A percentile compares a stretch with the other conserved stretches of the same genome.
Conservation (phyloP, 1,139 yeast species). For the Yamadazyma spencermartinsiae region DNA sequence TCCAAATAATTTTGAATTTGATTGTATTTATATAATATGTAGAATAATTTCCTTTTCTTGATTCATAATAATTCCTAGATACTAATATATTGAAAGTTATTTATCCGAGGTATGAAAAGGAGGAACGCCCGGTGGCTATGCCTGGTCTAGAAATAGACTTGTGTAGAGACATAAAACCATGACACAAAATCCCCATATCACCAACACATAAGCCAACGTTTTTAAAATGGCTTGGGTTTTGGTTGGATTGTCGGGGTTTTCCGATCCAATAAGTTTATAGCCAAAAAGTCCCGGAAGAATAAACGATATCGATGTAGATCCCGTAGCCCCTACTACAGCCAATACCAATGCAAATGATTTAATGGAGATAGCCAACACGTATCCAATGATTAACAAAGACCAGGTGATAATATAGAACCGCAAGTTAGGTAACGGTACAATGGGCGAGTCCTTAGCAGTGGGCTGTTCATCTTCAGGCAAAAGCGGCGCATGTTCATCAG, state of each 20-base stretch:
- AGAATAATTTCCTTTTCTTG: not conserved
- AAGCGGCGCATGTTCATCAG: constrained; percentile 6
- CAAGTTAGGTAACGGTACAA: constrained; percentile 52
- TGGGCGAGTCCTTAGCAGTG: constrained; percentile 18
- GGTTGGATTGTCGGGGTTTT: constrained; percentile 24
- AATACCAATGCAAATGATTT: constrained; percentile 56
- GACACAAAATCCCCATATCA: constrained; percentile 43
- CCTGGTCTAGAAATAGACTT: constrained; percentile 26
- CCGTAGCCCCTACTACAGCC: constrained; percentile 62
- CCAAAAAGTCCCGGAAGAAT: constrained; percentile 62
- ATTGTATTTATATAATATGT: not conserved
- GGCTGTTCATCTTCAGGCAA: constrained; percentile 7
- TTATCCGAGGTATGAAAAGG: no score
- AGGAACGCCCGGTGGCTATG: no score
- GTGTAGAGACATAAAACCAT: constrained; percentile 44
- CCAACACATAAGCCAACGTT: constrained; percentile 30
- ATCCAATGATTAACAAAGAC: constrained; percentile 43
- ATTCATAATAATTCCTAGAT: not conserved
- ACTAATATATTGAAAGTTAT: no score
- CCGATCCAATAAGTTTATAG: constrained; percentile 44
- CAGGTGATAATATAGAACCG: constrained; percentile 52
- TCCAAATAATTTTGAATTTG: not conserved
- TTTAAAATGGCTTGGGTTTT: constrained; percentile 26
- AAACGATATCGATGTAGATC: constrained; percentile 60
- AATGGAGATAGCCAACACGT: constrained; percentile 44